A percentile compares a stretch with the other conserved stretches of the same genome.
Evolutionary conservation across 1,284 basidiomycete genomes (phyloP).

Genomic region (Melampsora larici-populina): DNA sequence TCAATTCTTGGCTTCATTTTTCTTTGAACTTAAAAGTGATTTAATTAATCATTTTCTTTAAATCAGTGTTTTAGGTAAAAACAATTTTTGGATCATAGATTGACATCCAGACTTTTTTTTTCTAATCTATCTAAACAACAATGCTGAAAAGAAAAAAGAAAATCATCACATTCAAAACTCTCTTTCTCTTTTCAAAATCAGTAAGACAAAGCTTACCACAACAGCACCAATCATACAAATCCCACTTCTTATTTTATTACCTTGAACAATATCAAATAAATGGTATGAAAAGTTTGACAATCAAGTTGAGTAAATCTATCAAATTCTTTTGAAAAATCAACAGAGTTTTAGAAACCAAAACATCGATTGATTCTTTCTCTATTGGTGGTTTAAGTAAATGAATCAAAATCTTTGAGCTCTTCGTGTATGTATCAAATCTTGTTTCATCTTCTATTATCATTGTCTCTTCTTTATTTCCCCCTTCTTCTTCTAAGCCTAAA

Average conservation of each 20-base stretch:
- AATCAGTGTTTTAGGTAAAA: slow-evolving; percentile 53
- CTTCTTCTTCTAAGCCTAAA: background rate
- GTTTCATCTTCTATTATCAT: background rate
- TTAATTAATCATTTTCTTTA: too few species aligned
- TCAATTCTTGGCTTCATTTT: too few species aligned
- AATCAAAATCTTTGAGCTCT: slow-evolving; percentile 19
- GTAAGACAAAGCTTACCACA: slow-evolving; percentile 56
- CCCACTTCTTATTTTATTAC: slow-evolving; percentile 59
- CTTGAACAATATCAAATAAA: slow-evolving; percentile 66
- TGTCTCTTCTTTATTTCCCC: too few species aligned
- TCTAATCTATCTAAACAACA: slow-evolving; percentile 83
- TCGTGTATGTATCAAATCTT: slow-evolving; percentile 12
- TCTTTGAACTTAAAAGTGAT: too few species aligned
- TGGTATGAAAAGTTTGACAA: slow-evolving; percentile 51
- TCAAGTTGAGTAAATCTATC: slow-evolving; percentile 76
- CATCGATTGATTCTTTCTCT: background rate
- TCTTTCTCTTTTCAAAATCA: background rate
- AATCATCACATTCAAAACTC: too few species aligned
- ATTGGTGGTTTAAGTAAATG: slow-evolving; percentile 13
- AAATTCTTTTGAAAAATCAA: slow-evolving; percentile 82
- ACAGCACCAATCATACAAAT: slow-evolving; percentile 77
- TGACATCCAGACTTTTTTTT: slow-evolving; percentile 93
- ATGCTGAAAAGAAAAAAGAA: slow-evolving; percentile 67
- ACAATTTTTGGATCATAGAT: slow-evolving; percentile 74
- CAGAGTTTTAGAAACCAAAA: slow-evolving; percentile 60